These are phyloP conservation scores for Debaryomyces maramus DNA, from an alignment of 805 yeast genomes.

Conservation along the genomic window DNA sequence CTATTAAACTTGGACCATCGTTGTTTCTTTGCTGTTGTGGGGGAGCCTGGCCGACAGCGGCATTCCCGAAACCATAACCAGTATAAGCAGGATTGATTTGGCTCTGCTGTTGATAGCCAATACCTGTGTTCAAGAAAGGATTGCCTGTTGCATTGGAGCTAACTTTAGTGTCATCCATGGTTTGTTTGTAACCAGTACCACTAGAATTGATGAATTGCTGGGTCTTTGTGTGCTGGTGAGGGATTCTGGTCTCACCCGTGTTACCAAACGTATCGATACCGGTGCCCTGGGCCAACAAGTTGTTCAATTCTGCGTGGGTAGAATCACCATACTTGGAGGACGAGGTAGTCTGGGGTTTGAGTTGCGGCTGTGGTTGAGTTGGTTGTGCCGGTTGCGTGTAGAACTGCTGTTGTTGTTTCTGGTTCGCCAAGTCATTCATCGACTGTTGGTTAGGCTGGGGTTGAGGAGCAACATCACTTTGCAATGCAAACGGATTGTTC, in stretches of 20 bases:
- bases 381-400: slow-evolving; percentile 27
- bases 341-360: slow-evolving; percentile 34
- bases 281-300: slow-evolving; percentile 78
- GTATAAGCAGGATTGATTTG: slow-evolving; percentile 76
- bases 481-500: slow-evolving; percentile 74
- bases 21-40: slow-evolving; percentile 28
- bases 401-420: slow-evolving; percentile 16
- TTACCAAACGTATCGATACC: slow-evolving; percentile 94
- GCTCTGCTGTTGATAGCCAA: slow-evolving; percentile 28
- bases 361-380: slow-evolving; percentile 25
- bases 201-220: slow-evolving; percentile 81
- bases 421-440: slow-evolving; percentile 30
- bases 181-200: slow-evolving; percentile 75
- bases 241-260: slow-evolving; percentile 78
- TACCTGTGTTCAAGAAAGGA: slow-evolving; percentile 68
- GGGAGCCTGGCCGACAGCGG: slow-evolving; percentile 29
- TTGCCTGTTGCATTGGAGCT: slow-evolving; percentile 48
- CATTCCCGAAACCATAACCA: slow-evolving; percentile 94
- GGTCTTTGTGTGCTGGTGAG: slow-evolving; percentile 88
- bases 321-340: slow-evolving; percentile 39
- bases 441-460: slow-evolving; percentile 21
- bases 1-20: slow-evolving; percentile 49
- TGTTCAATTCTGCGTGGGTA: slow-evolving; percentile 67
- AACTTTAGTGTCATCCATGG: slow-evolving; percentile 30
- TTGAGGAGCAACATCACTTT: slow-evolving; percentile 19